Conservation (phyloP, 2,329 filamentous ascomycete genomes). For the Fusarium humuli region DNA sequence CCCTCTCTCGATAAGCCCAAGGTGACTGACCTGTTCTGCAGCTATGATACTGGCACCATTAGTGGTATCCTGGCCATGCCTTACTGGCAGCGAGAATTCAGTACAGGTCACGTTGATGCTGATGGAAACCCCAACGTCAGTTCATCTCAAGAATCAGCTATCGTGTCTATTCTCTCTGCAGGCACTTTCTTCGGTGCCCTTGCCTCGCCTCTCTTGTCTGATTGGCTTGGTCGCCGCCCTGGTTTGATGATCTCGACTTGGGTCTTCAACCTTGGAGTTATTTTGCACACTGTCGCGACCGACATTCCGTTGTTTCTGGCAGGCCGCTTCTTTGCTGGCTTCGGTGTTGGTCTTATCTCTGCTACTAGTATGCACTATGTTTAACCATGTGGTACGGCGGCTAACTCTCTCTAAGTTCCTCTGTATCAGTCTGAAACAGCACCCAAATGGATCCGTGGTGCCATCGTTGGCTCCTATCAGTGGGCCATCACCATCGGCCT, state of each 20-base stretch:
- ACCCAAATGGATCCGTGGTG: slow-evolving; percentile 78
- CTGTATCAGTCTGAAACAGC: slow-evolving; percentile 79
- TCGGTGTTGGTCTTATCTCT: slow-evolving; percentile 79
- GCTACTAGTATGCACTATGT: slow-evolving; percentile 63
- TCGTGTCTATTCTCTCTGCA: slow-evolving; percentile 81
- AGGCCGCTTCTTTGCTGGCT: slow-evolving; percentile 78
- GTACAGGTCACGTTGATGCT: slow-evolving; percentile 46
- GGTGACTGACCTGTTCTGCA: slow-evolving; percentile 22
- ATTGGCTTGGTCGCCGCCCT: slow-evolving; percentile 72
- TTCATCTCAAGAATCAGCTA: slow-evolving; percentile 68
- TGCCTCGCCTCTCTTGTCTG: slow-evolving; percentile 69
- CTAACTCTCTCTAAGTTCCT: slow-evolving; percentile 61
- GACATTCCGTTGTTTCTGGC: slow-evolving; percentile 73
- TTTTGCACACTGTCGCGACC: slow-evolving; percentile 72
- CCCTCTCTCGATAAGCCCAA: background rate
- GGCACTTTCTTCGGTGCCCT: slow-evolving; percentile 83
- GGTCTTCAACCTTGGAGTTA: slow-evolving; percentile 76
- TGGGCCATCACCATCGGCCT: slow-evolving; percentile 77
- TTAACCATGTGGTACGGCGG: too few species aligned
- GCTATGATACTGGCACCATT: slow-evolving; percentile 71
- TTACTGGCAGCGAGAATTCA: slow-evolving; percentile 60
- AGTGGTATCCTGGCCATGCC: slow-evolving; percentile 57
- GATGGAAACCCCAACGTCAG: slow-evolving; percentile 53
- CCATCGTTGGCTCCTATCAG: slow-evolving; percentile 77
- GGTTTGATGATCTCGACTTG: slow-evolving; percentile 70